phyloP scores from a whole-genome alignment of 2,329 filamentous ascomycete genomes.

The Aspergillus latus region DNA sequence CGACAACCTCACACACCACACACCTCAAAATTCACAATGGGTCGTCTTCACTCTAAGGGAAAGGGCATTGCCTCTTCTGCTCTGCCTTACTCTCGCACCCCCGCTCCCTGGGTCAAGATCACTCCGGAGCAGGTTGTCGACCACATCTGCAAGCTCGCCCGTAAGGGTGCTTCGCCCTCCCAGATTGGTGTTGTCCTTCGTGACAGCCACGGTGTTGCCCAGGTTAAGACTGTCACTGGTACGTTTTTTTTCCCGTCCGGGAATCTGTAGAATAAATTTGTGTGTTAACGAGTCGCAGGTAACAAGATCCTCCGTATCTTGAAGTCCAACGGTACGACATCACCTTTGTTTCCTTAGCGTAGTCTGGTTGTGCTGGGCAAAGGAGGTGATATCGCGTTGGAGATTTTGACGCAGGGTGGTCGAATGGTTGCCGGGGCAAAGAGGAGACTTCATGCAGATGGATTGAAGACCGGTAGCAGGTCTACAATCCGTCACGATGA shows the following conservation, averaged over 20 bases:
- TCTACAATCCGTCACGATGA: conserved; percentile 3
- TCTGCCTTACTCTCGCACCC: conserved; percentile 91
- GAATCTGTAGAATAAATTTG: not conserved
- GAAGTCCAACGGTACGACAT: conserved; percentile 84
- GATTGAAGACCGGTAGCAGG: conserved; percentile 7
- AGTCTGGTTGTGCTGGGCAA: conserved; percentile 7
- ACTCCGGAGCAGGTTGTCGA: conserved; percentile 98
- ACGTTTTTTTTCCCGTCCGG: conserved; percentile 41
- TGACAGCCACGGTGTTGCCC: conserved; percentile 96
- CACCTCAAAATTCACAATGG: conserved; percentile 35
- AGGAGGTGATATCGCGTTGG: not conserved
- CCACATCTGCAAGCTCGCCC: conserved; percentile 97
- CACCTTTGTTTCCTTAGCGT: conserved; percentile 18
- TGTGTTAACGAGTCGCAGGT: conserved; percentile 60
- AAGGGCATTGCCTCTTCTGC: conserved; percentile 98
- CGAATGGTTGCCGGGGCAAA: not conserved
- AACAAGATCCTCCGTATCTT: conserved; percentile 99
- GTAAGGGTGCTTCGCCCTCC: conserved; percentile 97
- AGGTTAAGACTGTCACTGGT: conserved; percentile 97
- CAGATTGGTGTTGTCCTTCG: conserved; percentile 99
- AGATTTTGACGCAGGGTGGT: not conserved
- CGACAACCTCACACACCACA: conserved; percentile 19
- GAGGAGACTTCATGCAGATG: conserved; percentile 3
- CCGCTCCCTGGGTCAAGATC: conserved; percentile 97
- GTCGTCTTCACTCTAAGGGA: conserved; percentile 98